phyloP scores from a whole-genome alignment of 257 asterid genomes.

The Hygrophila difformis region DNA sequence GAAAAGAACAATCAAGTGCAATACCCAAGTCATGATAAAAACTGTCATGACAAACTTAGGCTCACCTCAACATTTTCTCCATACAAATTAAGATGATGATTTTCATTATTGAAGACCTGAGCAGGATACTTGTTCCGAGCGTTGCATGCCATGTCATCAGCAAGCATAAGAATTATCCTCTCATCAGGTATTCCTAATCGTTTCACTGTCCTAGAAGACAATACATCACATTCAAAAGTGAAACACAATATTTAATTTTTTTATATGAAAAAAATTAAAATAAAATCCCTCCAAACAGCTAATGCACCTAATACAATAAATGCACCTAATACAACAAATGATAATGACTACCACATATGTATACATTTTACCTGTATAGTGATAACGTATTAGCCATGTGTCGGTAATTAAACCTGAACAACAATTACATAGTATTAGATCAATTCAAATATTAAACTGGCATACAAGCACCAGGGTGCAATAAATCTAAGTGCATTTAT shows the following conservation, averaged over 20 bases:
- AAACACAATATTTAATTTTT: neutral
- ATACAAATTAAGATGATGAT: slow-evolving; percentile 82
- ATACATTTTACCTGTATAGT: slow-evolving; percentile 58
- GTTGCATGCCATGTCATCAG: slow-evolving; percentile 99
- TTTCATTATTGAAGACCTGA: slow-evolving; percentile 94
- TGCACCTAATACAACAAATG: neutral
- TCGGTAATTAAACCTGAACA: slow-evolving; percentile 85
- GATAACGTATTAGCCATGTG: slow-evolving; percentile 98
- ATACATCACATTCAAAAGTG: slow-evolving; percentile 7
- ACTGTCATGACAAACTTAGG: slow-evolving; percentile 1
- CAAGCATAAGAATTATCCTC: slow-evolving; percentile 94
- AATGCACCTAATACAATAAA: no score
- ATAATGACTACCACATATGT: neutral
- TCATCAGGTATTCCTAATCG: slow-evolving; percentile 97
- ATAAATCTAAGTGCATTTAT: neutral
- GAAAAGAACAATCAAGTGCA: neutral
- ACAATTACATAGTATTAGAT: neutral
- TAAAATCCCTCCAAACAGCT: no score
- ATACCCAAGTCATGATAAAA: no score
- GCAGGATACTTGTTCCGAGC: slow-evolving; percentile 96
- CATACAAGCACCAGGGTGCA: slow-evolving; percentile 6
- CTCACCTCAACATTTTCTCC: slow-evolving; percentile 98
- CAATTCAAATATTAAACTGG: slow-evolving; percentile 11
- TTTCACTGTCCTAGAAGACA: slow-evolving; percentile 73
- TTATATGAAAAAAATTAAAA: neutral